phyloP scores from a whole-genome alignment of 179 eudicot genomes.

The Beta macrorhiza region DNA sequence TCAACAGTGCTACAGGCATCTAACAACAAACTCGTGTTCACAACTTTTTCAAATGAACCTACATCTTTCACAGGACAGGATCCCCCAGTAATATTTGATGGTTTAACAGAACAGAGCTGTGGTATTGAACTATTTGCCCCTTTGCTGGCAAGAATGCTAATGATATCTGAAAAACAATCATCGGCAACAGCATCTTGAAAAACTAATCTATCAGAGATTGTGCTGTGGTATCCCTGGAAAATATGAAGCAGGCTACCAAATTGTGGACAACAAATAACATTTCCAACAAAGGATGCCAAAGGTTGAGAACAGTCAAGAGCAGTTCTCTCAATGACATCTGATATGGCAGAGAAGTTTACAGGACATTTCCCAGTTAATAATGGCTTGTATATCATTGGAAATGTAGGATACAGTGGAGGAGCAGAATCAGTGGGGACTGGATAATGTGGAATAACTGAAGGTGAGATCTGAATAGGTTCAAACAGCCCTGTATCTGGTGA shows the following conservation, averaged over 20 bases:
- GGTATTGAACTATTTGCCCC: constrained; percentile 79
- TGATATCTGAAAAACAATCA: constrained; percentile 82
- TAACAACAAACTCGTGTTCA: constrained; percentile 79
- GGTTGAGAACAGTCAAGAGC: constrained; percentile 80
- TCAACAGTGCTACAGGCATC: constrained; percentile 84
- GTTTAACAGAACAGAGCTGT: constrained; percentile 65
- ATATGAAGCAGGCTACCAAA: constrained; percentile 74
- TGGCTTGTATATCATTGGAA: constrained; percentile 70
- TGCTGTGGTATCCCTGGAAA: constrained; percentile 72
- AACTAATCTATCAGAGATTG: constrained; percentile 57
- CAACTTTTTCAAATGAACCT: constrained; percentile 59
- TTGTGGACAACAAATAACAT: constrained; percentile 94
- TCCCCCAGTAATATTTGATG: constrained; percentile 85
- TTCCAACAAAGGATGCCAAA: constrained; percentile 69
- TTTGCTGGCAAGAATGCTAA: constrained; percentile 77
- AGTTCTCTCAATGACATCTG: constrained; percentile 72
- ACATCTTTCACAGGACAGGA: constrained; percentile 85
- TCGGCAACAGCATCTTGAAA: constrained; percentile 56
- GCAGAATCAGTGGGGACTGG: constrained; percentile 55
- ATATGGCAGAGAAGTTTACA: constrained; percentile 78
- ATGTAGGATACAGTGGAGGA: constrained; percentile 78
- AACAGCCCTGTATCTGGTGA: constrained; percentile 58
- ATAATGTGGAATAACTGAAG: constrained; percentile 71
- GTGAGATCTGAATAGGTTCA: constrained; percentile 80
- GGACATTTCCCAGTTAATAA: constrained; percentile 89